phyloP scores from a whole-genome alignment of 768 basidiomycete genomes.

The Boletus eberwhitei region DNA sequence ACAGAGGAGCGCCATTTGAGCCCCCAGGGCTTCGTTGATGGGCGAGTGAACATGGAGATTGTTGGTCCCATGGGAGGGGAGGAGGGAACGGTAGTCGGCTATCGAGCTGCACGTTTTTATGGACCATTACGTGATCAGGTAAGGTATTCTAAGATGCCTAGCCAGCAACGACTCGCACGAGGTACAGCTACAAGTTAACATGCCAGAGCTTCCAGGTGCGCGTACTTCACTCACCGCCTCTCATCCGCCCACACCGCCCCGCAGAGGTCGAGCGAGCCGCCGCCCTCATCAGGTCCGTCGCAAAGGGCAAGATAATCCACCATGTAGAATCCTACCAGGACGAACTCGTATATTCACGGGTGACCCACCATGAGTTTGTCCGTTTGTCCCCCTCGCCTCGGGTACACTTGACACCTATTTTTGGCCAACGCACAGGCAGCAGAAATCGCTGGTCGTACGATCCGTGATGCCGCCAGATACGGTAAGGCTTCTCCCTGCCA shows the following conservation, averaged over 20 bases:
- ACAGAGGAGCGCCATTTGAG: conserved; percentile 57
- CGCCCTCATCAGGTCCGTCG: conserved; percentile 49
- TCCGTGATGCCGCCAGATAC: conserved; percentile 50
- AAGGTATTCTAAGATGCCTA: too few relatives aligned
- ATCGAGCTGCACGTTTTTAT: conserved; percentile 2
- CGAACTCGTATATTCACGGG: conserved; percentile 57
- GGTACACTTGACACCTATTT: conserved; percentile 8
- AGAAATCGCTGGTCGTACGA: conserved; percentile 48
- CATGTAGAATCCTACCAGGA: conserved; percentile 60
- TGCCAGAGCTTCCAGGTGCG: conserved; percentile 53
- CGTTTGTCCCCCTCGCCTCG: conserved; percentile 19
- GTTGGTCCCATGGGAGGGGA: conserved; percentile 6
- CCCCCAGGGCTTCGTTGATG: conserved; percentile 37
- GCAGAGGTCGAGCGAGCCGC: conserved; percentile 72
- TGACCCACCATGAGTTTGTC: conserved; percentile 61
- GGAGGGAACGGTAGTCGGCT: too few relatives aligned
- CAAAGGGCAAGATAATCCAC: conserved; percentile 49
- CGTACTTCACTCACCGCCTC: background rate
- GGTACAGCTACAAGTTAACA: background rate
- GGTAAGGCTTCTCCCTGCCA: conserved; percentile 34
- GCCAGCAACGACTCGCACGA: too few relatives aligned
- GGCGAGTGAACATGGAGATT: background rate
- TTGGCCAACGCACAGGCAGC: conserved; percentile 39
- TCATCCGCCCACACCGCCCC: background rate
- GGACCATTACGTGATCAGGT: conserved; percentile 1